These are phyloP conservation scores for Rhododendron vialii DNA, from an alignment of 148 eudicot genomes.

Conservation along the genomic window DNA sequence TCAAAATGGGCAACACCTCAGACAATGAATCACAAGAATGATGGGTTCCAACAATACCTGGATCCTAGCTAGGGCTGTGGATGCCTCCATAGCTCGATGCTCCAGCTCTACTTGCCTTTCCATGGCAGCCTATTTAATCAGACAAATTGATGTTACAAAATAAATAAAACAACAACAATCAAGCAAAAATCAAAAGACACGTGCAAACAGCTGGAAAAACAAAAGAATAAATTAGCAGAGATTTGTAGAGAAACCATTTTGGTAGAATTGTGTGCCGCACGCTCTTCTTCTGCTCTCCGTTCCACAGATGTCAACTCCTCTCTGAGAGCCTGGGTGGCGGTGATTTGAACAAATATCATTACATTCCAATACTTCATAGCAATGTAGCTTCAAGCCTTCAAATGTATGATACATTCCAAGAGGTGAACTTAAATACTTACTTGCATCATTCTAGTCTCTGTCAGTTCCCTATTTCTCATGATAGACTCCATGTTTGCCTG, in stretches of 20 bases:
- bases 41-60: slow-evolving; percentile 54
- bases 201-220: background rate
- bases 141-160: slow-evolving; percentile 7
- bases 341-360: background rate
- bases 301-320: slow-evolving; percentile 92
- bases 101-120: slow-evolving; percentile 98
- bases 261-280: slow-evolving; percentile 84
- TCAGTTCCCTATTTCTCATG: slow-evolving; percentile 88
- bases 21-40: slow-evolving; percentile 10
- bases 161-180: background rate
- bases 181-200: background rate
- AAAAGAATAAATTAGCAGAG: background rate
- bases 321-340: slow-evolving; percentile 57
- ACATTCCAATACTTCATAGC: background rate
- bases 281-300: slow-evolving; percentile 95
- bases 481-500: slow-evolving; percentile 95
- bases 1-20: background rate
- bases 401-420: background rate
- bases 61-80: slow-evolving; percentile 82
- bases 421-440: slow-evolving; percentile 39
- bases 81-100: slow-evolving; percentile 88
- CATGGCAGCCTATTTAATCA: slow-evolving; percentile 73
- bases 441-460: slow-evolving; percentile 99
- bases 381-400: background rate
- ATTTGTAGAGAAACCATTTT: slow-evolving; percentile 52